These are phyloP conservation scores for Phaeosphaeria sp. DNA, from an alignment of 2,329 filamentous ascomycete species.

Conservation along the genomic window DNA sequence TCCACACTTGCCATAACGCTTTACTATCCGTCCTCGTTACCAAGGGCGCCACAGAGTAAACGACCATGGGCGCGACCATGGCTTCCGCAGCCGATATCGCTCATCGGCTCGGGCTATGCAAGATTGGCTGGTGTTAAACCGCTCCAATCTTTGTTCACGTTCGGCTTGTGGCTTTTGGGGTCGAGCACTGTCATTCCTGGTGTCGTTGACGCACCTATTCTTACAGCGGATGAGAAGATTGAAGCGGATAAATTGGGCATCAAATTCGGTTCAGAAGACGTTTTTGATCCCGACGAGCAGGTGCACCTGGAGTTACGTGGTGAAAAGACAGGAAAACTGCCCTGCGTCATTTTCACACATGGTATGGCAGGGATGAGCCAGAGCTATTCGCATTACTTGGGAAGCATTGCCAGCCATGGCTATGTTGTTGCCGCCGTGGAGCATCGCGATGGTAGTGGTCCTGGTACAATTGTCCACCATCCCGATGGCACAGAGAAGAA, in stretches of 20 bases:
- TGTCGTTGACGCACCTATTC: slow-evolving; percentile 51
- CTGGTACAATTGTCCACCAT: slow-evolving; percentile 51
- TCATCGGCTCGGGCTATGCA: slow-evolving; percentile 54
- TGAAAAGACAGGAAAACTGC: slow-evolving; percentile 39
- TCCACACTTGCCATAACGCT: slow-evolving; percentile 54
- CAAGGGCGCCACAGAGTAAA: slow-evolving; percentile 22
- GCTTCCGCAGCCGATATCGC: slow-evolving; percentile 53
- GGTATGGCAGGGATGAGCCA: slow-evolving; percentile 56
- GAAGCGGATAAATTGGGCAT: slow-evolving; percentile 25
- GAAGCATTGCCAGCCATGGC: slow-evolving; percentile 55
- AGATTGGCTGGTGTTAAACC: slow-evolving; percentile 47
- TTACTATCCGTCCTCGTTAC: slow-evolving; percentile 52
- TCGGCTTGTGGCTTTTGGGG: slow-evolving; percentile 51
- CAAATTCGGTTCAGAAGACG: slow-evolving; percentile 11
- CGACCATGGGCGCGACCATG: slow-evolving; percentile 50
- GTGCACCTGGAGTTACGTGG: slow-evolving; percentile 32
- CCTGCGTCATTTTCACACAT: slow-evolving; percentile 56
- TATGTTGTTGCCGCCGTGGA: slow-evolving; percentile 56
- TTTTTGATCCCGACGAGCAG: slow-evolving; percentile 25
- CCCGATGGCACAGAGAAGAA: slow-evolving; percentile 39
- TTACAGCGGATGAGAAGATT: slow-evolving; percentile 29
- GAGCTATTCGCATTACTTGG: slow-evolving; percentile 55
- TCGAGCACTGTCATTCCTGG: slow-evolving; percentile 53
- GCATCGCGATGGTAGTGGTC: slow-evolving; percentile 56
- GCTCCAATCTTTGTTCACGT: slow-evolving; percentile 48